Base-by-base conservation (phyloP, 371 early-diverging fungal species). In the Mortierella sp. region DNA sequence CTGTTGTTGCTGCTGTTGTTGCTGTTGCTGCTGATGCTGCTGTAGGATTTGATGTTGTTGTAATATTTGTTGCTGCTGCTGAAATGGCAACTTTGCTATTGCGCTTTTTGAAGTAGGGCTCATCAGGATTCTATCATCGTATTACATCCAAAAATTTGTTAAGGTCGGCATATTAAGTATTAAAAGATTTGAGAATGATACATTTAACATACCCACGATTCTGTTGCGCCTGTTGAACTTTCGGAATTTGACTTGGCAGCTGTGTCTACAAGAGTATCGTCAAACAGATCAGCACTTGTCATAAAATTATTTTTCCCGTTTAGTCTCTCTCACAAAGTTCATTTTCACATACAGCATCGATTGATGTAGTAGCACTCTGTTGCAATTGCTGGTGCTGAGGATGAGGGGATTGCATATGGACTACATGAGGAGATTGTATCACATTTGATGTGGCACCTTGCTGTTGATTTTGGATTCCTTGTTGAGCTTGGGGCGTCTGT, bases 311-410 rank as follows among this genome's bases (percentile, higher is more conserved):
- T 4, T 2, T 7, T 2, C 43, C 37, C 37, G 7, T 37, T 37
- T 37, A 43, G 15, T 15, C 10, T 9, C 43, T 15, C 15, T 35
- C 43, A 55, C 23, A 34, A 26, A 17, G 10, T 12, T 59, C 31
- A 28, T 4, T 29, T 17, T 57, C 34, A 61, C 77, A 55, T 68
- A 77, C 77, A 37, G 69, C 19, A 28, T 72, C 77, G 34, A 26
- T 61, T 17, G 69, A 35, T 29, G 64, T 64, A 23, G 47, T 55
- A 19, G 63, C 72, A 3, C 62, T 49, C 49, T 74, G 75, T 31
- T 66, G 64, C 34, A 62, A 32, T n/a, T 64, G 61, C n/a, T 76
- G 82, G 15, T 79, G 73, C 42, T 67, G 77, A 1, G 58, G 56
- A 22, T 70, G 66, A 0, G 79, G 73, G 9, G 79, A 73, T 13